Evolutionary conservation across 2,329 filamentous ascomycete species (phyloP).

Genomic region (Talaromyces sp.): DNA sequence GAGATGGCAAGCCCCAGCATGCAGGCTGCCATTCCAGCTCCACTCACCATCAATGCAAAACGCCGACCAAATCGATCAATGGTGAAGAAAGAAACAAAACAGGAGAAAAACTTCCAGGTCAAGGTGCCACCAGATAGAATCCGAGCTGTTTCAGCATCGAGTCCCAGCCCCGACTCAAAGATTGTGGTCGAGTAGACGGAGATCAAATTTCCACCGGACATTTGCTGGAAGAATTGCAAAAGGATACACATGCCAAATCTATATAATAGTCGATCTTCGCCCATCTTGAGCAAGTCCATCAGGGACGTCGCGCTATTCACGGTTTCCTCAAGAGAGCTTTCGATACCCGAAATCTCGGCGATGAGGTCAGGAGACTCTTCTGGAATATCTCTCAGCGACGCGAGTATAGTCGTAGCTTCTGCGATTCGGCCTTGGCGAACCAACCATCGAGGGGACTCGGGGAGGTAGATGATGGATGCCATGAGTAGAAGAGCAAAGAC

Average conservation of each 20-base stretch:
- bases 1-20: constrained; percentile 44
- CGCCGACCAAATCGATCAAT: constrained; percentile 56
- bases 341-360: constrained; percentile 1
- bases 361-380: not conserved
- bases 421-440: constrained; percentile 5
- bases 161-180: constrained; percentile 4
- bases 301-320: constrained; percentile 5
- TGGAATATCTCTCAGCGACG: constrained; percentile 3
- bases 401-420: constrained; percentile 8
- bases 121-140: constrained; percentile 52
- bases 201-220: constrained; percentile 14
- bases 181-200: constrained; percentile 12
- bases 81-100: constrained; percentile 53
- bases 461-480: constrained; percentile 7
- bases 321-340: constrained; percentile 7
- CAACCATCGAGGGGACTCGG: constrained; percentile 12
- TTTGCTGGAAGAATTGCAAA: constrained; percentile 15
- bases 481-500: constrained; percentile 5
- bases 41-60: constrained; percentile 38
- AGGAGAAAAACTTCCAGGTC: constrained; percentile 60
- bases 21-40: constrained; percentile 55
- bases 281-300: constrained; percentile 10
- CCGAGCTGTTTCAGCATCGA: constrained; percentile 13
- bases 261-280: constrained; percentile 8
- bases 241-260: constrained; percentile 11